These are phyloP conservation scores for Mediolabrus comicus DNA, from an alignment of 108 stramenopile species.

Conservation along the genomic window DNA sequence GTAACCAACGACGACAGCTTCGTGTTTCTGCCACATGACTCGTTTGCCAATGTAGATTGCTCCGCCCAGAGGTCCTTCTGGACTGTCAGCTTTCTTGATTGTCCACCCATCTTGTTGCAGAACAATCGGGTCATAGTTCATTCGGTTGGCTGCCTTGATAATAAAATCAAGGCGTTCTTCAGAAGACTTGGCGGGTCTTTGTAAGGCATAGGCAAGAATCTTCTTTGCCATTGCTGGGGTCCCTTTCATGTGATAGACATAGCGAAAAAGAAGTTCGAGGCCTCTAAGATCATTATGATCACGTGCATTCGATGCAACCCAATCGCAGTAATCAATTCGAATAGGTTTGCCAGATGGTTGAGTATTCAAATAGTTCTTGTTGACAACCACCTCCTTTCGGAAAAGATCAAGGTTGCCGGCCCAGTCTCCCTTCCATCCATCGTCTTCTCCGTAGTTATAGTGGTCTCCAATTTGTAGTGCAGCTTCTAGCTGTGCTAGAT, in stretches of 20 bases:
- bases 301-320: constrained; percentile 47
- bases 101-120: constrained; percentile 85
- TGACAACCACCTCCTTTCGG: constrained; percentile 64
- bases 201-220: constrained; percentile 57
- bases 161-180: constrained; percentile 41
- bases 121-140: constrained; percentile 75
- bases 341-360: constrained; percentile 31
- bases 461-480: constrained; percentile 50
- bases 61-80: constrained; percentile 70
- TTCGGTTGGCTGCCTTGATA: constrained; percentile 48
- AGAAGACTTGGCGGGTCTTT: constrained; percentile 20
- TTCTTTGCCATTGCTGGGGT: constrained; percentile 64
- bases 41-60: constrained; percentile 61
- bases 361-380: constrained; percentile 41
- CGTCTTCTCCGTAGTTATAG: constrained; percentile 36
- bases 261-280: constrained; percentile 59
- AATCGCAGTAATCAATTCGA: constrained; percentile 43
- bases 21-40: constrained; percentile 67
- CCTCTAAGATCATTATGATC: constrained; percentile 42
- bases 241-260: constrained; percentile 63
- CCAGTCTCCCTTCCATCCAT: constrained; percentile 79
- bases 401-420: constrained; percentile 67
- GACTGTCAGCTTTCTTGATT: constrained; percentile 53
- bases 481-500: constrained; percentile 40
- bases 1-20: constrained; percentile 82